Evolutionary conservation across 176 grass and related monocot genomes (phyloP).

Genomic region (Eleusine indica): DNA sequence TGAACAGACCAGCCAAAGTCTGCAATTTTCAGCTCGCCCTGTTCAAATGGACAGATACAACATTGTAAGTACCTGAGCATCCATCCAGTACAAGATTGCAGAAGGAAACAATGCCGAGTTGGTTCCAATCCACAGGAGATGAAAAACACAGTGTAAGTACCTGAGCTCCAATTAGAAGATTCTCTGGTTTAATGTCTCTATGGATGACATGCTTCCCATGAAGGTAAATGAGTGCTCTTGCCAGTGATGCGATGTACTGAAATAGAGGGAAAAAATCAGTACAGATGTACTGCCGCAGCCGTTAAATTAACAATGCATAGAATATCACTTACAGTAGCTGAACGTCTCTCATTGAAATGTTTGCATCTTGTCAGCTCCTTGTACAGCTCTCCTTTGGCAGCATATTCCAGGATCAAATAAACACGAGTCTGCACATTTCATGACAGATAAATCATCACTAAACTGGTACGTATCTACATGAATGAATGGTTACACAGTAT

Average conservation of each 20-base stretch:
- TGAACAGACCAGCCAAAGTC: slow-evolving; percentile 99
- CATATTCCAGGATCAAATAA: slow-evolving; percentile 94
- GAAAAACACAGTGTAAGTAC: slow-evolving; percentile 42
- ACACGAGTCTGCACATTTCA: slow-evolving; percentile 67
- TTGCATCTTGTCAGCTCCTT: slow-evolving; percentile 94
- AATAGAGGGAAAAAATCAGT: background rate
- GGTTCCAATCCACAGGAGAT: background rate
- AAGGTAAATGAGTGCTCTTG: slow-evolving; percentile 78
- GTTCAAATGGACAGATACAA: slow-evolving; percentile 31
- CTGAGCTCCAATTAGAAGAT: slow-evolving; percentile 80
- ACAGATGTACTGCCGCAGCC: background rate
- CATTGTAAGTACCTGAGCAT: slow-evolving; percentile 20
- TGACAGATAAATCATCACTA: slow-evolving; percentile 24
- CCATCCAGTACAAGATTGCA: background rate
- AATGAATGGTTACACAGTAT: background rate
- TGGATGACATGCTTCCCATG: slow-evolving; percentile 95
- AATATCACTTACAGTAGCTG: slow-evolving; percentile 74
- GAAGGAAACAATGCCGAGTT: background rate
- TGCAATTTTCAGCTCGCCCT: slow-evolving; percentile 96
- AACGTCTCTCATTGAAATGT: slow-evolving; percentile 72
- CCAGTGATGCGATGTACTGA: slow-evolving; percentile 87
- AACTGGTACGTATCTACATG: slow-evolving; percentile 8
- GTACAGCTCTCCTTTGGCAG: slow-evolving; percentile 89
- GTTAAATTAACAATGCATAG: slow-evolving; percentile 6
- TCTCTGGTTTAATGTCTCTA: slow-evolving; percentile 97